These are phyloP conservation scores for Taxawa tesnikishii DNA, from an alignment of 2,329 filamentous ascomycete species.

Conservation along the genomic window DNA sequence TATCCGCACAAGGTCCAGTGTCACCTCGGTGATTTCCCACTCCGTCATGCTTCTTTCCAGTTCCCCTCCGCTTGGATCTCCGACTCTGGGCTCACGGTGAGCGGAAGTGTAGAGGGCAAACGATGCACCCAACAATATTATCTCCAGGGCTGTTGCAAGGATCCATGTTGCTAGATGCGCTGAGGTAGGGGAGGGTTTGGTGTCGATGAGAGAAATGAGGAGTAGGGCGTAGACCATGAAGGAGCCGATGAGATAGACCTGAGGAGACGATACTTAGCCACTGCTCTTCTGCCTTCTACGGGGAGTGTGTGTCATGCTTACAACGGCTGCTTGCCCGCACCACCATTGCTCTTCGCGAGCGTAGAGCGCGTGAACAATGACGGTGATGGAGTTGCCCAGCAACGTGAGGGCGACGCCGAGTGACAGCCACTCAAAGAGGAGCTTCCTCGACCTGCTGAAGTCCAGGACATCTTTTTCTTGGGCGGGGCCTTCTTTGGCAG, in stretches of 20 bases:
- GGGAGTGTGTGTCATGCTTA: constrained; percentile 34
- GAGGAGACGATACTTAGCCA: constrained; percentile 7
- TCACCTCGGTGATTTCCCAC: constrained; percentile 55
- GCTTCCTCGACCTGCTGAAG: constrained; percentile 55
- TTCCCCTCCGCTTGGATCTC: constrained; percentile 26
- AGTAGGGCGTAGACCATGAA: constrained; percentile 82
- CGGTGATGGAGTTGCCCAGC: constrained; percentile 58
- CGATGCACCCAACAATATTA: constrained; percentile 57
- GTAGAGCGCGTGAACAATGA: constrained; percentile 62
- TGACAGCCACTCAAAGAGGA: constrained; percentile 64
- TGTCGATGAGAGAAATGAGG: constrained; percentile 76
- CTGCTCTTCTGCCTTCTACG: not conserved
- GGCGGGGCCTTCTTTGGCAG: constrained; percentile 53
- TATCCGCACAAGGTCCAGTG: constrained; percentile 56
- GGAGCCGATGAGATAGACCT: constrained; percentile 78
- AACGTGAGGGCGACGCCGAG: constrained; percentile 62
- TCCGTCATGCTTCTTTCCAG: constrained; percentile 29
- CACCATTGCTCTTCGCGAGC: constrained; percentile 59
- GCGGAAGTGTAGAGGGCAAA: constrained; percentile 54
- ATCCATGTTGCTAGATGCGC: constrained; percentile 74
- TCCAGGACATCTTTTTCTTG: constrained; percentile 33
- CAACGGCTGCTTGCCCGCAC: constrained; percentile 67
- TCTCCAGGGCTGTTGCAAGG: constrained; percentile 59
- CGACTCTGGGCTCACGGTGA: constrained; percentile 50
- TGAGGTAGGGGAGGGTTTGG: constrained; percentile 64